A percentile compares a stretch with the other conserved stretches of the same genome.
phyloP scores from a whole-genome alignment of 257 asterid genomes.

The Solanum tarapatanum region DNA sequence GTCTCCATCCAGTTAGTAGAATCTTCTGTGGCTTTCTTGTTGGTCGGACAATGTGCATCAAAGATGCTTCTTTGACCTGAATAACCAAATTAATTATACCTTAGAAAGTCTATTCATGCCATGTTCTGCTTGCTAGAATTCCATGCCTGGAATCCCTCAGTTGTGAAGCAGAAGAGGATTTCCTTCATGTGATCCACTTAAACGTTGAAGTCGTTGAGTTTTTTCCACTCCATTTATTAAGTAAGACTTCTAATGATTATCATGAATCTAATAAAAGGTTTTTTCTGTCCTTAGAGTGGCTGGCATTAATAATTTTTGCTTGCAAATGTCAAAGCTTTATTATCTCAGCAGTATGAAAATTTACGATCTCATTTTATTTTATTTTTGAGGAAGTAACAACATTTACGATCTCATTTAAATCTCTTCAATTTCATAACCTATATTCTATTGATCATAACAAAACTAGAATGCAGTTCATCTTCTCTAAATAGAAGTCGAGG shows the following conservation, averaged over 20 bases:
- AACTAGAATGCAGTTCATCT: not conserved
- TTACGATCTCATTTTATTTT: not conserved
- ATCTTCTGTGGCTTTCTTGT: conserved; percentile 88
- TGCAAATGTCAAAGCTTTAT: not conserved
- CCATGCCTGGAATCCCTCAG: conserved; percentile 31
- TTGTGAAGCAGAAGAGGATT: conserved; percentile 21
- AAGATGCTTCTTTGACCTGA: conserved; percentile 83
- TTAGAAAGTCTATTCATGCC: conserved; percentile 49
- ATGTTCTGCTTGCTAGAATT: conserved; percentile 37
- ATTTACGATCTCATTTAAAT: not conserved
- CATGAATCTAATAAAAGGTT: not conserved
- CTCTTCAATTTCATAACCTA: not conserved
- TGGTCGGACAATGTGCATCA: conserved; percentile 57
- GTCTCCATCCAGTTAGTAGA: conserved; percentile 95
- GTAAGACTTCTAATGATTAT: not conserved
- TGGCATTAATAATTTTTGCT: not conserved
- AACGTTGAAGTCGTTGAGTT: conserved; percentile 6
- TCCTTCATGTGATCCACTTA: conserved; percentile 39
- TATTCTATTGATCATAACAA: not conserved
- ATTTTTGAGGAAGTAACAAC: not conserved
- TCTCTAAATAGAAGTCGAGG: not conserved
- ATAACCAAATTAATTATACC: conserved; percentile 68
- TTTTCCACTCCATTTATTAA: not conserved
- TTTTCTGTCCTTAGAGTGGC: not conserved
- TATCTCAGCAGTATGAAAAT: not conserved